Base-by-base conservation (phyloP, 1,284 basidiomycete genomes). In the Malassezia vespertilionis region DNA sequence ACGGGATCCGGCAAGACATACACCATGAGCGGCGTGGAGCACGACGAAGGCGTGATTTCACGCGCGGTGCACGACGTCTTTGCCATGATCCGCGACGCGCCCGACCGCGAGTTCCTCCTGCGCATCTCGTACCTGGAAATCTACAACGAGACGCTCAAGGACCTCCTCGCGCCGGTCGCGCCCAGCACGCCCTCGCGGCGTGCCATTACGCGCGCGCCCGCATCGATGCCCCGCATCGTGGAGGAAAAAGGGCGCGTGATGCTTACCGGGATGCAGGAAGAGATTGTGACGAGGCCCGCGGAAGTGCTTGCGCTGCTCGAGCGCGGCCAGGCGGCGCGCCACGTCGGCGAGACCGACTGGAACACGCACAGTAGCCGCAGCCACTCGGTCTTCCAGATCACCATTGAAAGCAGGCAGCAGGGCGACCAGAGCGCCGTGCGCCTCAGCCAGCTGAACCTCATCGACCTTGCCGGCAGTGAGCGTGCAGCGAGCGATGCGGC, bases 301-400 rank as follows among this genome's bases (percentile, higher is more conserved):
- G 74, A 77, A 26, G 76, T 79, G 0, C 66, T 77, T 15, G 69
- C 72, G 10, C 82, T 96, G 2, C 74, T 97, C 50, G 77, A 79
- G 54, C 75, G 85, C 20, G 91, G 91, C 8, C 86, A 91, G 67
- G 81, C 82, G 0, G 85, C 86, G 61, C 75, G 91, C 27, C 78
- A 89, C 57, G 90, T 90, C 6, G 91, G 89, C 0, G 84, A 82
- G 53, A 97, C 91, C 11, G 91, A 97, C 70, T 97, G 90, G 87
- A 97, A 97, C 69, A 86, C 89, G 63, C 75, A 89, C 38, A 88
- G 84, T 73, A 89, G 86, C 58, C 77, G 91, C n/a, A 87, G 83
- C 73, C 91, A 96, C 72, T 87, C 84, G 57, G 75, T 78, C 2
- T 77, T 78, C 49, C 74, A 75, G 1, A 73, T 79, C 31, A 75